Base-by-base conservation (phyloP, 106 monocot species). In the Platanthera zijinensis region DNA sequence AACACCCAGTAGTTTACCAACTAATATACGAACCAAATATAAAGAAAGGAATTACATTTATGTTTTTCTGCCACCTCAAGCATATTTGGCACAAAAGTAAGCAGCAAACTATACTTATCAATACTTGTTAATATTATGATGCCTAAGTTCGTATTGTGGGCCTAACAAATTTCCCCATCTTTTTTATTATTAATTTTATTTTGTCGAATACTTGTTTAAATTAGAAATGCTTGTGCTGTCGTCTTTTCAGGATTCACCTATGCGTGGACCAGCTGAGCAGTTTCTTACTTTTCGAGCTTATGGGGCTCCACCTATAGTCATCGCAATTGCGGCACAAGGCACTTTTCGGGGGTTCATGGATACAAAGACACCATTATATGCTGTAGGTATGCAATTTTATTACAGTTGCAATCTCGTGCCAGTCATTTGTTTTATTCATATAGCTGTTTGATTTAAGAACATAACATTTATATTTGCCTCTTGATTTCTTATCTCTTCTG, bases 251-350 rank as follows among this genome's bases (percentile, higher is more conserved):
- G 91, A 90, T 85, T 99, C 97, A 66, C 94, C 94, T 15, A 94
- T 99, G 89, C 87, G 94, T 46, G 61, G 64, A 21, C 94, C 97
- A 22, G 91, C 97, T 73, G 89, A 99, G 72, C 89, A 92, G 52
- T 99, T 99, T 84, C 86, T 99, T 80, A 75, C 82, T 47, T 48
- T 99, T 11, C 80, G 91, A 76, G 97, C 94, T 80, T 85, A 86
- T 77, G 97, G 91, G 75, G 91, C 94, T 82, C 97, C 97, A 70
- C 84, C 97, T 82, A 86, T 92, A 51, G 89, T 92, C 52, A 77
- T 94, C 74, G 93, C 97, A 72, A 94, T 99, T 89, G 97, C 97
- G 69, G 91, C 97, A 59, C 97, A 99, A 83, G 97, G 97, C 72
- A 85, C 91, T 52, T 99, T 99, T 93, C 91, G 91, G 76, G 97